Evolutionary conservation across 768 basidiomycete species (phyloP), one percentile per base, ranked within the genome.

Genomic region (Tricholoma hemisulphureum): DNA sequence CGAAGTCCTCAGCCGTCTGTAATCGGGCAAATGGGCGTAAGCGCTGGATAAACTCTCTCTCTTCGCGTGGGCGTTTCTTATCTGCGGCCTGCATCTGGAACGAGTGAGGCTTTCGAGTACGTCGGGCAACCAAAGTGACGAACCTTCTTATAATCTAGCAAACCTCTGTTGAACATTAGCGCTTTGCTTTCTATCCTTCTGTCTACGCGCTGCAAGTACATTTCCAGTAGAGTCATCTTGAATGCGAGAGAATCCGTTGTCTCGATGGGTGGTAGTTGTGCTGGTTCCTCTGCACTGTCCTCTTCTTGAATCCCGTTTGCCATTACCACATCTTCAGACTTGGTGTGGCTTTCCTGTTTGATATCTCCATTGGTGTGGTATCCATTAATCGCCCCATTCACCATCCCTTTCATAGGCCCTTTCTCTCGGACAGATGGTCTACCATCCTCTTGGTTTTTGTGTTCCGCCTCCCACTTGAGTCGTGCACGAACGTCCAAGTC

Each of bases 111-210:
- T 46, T 51, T 7, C n/a, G 24, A 26, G 43, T n/a, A 49, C 45
- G 41, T 16, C 26, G 28, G 53, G 41, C 49, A 46, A 56, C 32
- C 24, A 56, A 26, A 45, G 6, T 20, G 29, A 60, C 80, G 51
- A 58, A 94, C 95, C 86, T 95, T 94, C 73, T 95, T 98, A 69
- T 96, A 93, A 63, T 97, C 93, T 48, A 96, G 77, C 53, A 99
- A 74, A 1, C 93, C 93, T 39, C 96, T 79, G 65, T 98, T 91
- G 65, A 93, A 97, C 70, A 99, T 91, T 61, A 99, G 71, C 2
- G 85, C 85, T 73, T 98, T 99, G 26, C 82, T 84, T 67, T 95
- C 91, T 53, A 85, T 74, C 39, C 96, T 83, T 73, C 89, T 93
- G 59, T 92, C 89, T 9, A 98, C 81, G 51, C 92, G 86, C 58